Conservation (phyloP, 1,284 basidiomycete species). For the Leccinum angustisporum region DNA sequence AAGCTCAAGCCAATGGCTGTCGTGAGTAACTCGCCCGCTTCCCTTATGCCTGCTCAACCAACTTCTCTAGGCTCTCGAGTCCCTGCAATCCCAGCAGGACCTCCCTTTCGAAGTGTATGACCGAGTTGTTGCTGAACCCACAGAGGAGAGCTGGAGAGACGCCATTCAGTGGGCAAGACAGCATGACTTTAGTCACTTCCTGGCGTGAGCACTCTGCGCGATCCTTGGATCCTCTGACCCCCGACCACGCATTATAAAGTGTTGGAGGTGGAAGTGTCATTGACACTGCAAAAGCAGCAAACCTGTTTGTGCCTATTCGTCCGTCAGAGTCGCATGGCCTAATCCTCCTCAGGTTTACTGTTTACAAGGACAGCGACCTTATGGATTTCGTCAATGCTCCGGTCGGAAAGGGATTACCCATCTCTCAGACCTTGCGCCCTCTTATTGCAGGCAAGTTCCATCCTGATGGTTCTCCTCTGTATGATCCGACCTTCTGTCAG, state of each 20-base stretch:
- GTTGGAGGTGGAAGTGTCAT: conserved; percentile 96
- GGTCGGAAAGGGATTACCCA: conserved; percentile 88
- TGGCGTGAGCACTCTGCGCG: conserved; percentile 57
- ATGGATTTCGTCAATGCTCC: conserved; percentile 98
- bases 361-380: conserved; percentile 89
- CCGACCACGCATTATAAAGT: conserved; percentile 37
- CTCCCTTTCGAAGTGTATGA: conserved; percentile 87
- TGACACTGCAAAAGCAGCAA: conserved; percentile 92
- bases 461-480: not conserved
- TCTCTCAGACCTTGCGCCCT: conserved; percentile 75
- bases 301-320: conserved; percentile 57
- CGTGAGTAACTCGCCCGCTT: conserved; percentile 42
- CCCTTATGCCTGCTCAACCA: not conserved
- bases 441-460: conserved; percentile 72
- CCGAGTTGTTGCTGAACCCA: conserved; percentile 86
- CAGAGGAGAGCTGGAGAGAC: conserved; percentile 83
- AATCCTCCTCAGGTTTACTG: conserved; percentile 57
- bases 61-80: conserved; percentile 63
- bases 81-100: conserved; percentile 69
- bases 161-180: conserved; percentile 88
- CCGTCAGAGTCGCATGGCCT: not conserved
- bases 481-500: conserved; percentile 32
- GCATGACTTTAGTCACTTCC: conserved; percentile 90
- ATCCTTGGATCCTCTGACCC: conserved; percentile 1
- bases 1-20: conserved; percentile 82